Evolutionary conservation across 768 basidiomycete species (phyloP), one percentile per base, ranked within the genome.

Genomic region (Tremella fuciformis): DNA sequence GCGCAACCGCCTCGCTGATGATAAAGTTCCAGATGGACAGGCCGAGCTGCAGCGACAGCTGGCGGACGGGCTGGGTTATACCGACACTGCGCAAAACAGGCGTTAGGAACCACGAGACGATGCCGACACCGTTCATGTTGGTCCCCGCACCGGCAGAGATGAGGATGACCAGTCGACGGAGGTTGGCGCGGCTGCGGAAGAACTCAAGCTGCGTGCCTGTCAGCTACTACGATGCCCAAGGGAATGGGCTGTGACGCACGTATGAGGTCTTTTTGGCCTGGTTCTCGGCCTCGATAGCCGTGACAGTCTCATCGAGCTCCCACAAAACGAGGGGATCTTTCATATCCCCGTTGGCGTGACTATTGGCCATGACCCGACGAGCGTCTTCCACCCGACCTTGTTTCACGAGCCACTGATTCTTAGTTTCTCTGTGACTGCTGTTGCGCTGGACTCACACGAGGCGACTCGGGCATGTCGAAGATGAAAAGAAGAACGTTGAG

Each of bases 291-390:
- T 61, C 46, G 39, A 75, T 56, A 1, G 58, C 61, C 1, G 60
- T 62, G 24, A 58, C 57, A 48, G 72, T 67, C 55, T 74, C 73
- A 26, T 58, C 52, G 56, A 71, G 52, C 49, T 76, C 73, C 48
- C 61, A 60, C 18, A 53, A 26, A 22, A 74, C 25, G 13, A 48
- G 47, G 11, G 11, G 13, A 48, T 48, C 47, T 11, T 13, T 22
- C 11, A 71, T 4, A 76, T 91, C 81, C 62, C 88, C 84, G 64
- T 88, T 84, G 37, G 88, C 87, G 66, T 92, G 89, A 76, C 91
- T 89, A 74, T 88, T 86, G 47, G 47, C 47, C 13, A 48, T 11
- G 21, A 48, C 11, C 77, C 80, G 83, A 67, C 91, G 71, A 2
- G 71, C 70, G 21, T 68, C 63, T 13, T 62, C 61, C 34, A 63